A percentile compares a stretch with the other conserved stretches of the same genome.
Evolutionary conservation across 2,329 filamentous ascomycete species (phyloP).

Genomic region (Calonectria pseudoturangicola): DNA sequence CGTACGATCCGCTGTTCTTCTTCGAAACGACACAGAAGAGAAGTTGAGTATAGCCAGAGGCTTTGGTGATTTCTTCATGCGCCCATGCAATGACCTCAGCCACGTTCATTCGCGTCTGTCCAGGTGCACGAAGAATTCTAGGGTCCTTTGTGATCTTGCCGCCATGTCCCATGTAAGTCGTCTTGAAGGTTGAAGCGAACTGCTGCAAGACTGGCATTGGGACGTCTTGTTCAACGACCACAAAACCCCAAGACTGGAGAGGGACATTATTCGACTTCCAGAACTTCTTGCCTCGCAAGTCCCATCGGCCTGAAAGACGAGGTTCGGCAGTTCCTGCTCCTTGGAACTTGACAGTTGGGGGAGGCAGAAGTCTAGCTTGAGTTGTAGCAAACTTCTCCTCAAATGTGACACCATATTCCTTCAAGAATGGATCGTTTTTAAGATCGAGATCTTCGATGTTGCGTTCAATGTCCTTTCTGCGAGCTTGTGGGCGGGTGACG

Average conservation of each 20-base stretch:
- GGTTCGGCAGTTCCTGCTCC: conserved; percentile 75
- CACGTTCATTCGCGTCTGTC: conserved; percentile 60
- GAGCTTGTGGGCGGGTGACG: conserved; percentile 82
- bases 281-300: conserved; percentile 87
- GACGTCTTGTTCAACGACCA: conserved; percentile 76
- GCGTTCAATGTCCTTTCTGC: conserved; percentile 78
- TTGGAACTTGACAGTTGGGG: conserved; percentile 82
- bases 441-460: conserved; percentile 77
- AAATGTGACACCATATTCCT: conserved; percentile 84
- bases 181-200: conserved; percentile 65
- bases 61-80: conserved; percentile 70
- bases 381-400: conserved; percentile 77
- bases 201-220: conserved; percentile 58
- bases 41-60: conserved; percentile 79
- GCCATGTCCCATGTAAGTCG: conserved; percentile 70
- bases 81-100: conserved; percentile 70
- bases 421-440: conserved; percentile 82
- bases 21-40: conserved; percentile 85
- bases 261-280: conserved; percentile 76
- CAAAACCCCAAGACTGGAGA: conserved; percentile 85
- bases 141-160: conserved; percentile 64
- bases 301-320: conserved; percentile 85
- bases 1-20: conserved; percentile 83
- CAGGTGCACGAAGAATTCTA: conserved; percentile 58
- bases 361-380: conserved; percentile 81